Conservation (phyloP, 139 green algal species). For the Gonium pectorale region DNA sequence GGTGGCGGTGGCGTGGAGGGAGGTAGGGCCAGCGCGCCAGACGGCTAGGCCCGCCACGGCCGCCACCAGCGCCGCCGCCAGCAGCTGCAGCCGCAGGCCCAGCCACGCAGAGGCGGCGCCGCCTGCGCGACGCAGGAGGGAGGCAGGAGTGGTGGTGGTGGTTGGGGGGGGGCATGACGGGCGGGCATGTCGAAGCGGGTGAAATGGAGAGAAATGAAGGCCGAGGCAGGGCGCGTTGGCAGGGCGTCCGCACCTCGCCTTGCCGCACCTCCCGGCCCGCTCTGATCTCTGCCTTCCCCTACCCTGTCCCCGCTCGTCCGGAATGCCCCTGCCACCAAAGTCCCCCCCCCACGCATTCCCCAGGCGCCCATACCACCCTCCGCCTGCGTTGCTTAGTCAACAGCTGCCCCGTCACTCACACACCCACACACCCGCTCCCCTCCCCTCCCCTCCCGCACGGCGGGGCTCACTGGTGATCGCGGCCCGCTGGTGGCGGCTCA, state of each 20-base stretch:
- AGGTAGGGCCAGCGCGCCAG: neutral
- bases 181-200: neutral
- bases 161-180: neutral
- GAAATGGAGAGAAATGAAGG: neutral
- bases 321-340: no score
- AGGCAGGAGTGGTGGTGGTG: no score
- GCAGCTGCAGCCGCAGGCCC: conserved; percentile 81
- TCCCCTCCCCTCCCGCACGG: no score
- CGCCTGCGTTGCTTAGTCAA: no score
- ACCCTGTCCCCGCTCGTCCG: no score
- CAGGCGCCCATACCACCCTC: no score
- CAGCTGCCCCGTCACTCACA: no score
- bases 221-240: neutral
- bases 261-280: no score
- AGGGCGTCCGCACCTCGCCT: no score
- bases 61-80: conserved; percentile 77
- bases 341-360: no score
- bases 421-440: no score
- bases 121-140: neutral
- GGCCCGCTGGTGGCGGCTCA: conserved; percentile 63
- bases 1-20: neutral
- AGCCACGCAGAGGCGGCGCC: conserved; percentile 78
- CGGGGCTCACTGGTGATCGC: conserved; percentile 52
- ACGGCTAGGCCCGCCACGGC: conserved; percentile 69
- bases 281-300: no score